These are phyloP conservation scores for Colletotrichum euphorbiae DNA, from an alignment of 2,329 filamentous ascomycete genomes.

Conservation along the genomic window DNA sequence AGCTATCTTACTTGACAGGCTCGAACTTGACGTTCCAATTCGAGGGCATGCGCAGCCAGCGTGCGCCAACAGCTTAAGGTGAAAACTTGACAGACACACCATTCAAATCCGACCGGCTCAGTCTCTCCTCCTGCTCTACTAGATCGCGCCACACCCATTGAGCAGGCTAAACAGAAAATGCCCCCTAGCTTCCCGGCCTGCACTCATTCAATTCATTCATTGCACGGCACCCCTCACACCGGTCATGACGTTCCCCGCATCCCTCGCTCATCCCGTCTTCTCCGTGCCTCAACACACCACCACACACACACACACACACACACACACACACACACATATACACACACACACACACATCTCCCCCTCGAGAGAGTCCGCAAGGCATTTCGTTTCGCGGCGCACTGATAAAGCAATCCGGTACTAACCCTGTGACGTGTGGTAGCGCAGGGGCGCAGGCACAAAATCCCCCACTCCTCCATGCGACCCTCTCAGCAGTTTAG, in stretches of 20 bases:
- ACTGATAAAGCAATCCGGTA: not conserved
- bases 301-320: not conserved
- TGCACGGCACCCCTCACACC: slow-evolving; percentile 19
- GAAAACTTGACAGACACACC: too few relatives aligned
- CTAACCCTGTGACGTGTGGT: slow-evolving; percentile 15
- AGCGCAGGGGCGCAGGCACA: not conserved
- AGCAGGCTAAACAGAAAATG: too few relatives aligned
- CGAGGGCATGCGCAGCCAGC: too few relatives aligned
- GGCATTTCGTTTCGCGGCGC: slow-evolving; percentile 5
- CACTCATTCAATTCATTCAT: not conserved
- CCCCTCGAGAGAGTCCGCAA: not conserved
- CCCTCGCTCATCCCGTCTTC: not conserved
- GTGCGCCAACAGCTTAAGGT: too few relatives aligned
- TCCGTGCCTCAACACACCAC: not conserved
- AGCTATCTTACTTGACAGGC: not conserved
- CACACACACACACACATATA: not conserved
- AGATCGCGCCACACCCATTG: too few relatives aligned
- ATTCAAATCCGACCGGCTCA: too few relatives aligned
- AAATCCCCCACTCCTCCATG: not conserved
- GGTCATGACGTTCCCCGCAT: slow-evolving; percentile 2
- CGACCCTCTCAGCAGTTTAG: slow-evolving; percentile 15
- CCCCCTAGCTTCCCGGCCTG: too few relatives aligned
- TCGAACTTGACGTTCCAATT: not conserved
- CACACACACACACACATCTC: not conserved
- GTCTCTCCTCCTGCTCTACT: too few relatives aligned